Base-by-base conservation (phyloP, 176 grass and related monocot genomes). In the Oryza meridionalis region DNA sequence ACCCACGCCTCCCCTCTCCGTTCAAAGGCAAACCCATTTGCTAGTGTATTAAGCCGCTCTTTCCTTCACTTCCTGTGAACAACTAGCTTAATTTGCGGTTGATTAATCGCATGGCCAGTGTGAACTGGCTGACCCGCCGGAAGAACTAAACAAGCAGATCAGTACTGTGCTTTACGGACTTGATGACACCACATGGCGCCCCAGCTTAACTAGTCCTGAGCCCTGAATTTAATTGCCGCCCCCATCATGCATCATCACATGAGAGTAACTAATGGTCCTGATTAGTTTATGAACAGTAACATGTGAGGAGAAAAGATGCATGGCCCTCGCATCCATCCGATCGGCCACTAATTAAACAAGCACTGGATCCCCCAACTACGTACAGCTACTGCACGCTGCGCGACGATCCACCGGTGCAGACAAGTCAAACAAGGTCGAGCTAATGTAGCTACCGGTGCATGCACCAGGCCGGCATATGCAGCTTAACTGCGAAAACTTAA, bases 241-340 rank as follows among this genome's bases (percentile, higher is more conserved):
- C 70, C 69, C 58, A 62, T 61, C n/a, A 58, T 21, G n/a, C n/a
- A 24, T 33, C 31, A 9, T 70, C 83, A 90, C 88, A 84, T 75
- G 84, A 84, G 33, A 80, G 77, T 25, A 84, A 3, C 69, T 73
- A 59, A 84, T 70, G 49, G 6, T 21, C 62, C 19, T 25, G 40
- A 83, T 79, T 84, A 80, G 62, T 86, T 70, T 69, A 55, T 69
- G n/a, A 67, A 44, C 69, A 31, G 88, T 75, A 83, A 75, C 80
- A 76, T 87, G 74, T 64, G 77, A 29, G 5, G 21, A 33, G 61
- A 62, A 62, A 61, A 47, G 47, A 37, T 63, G 44, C 38, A 43
- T 43, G 38, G 13, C 61, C n/a, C 31, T 46, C 9, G 42, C 47
- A 61, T 29, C 62, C 21, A 61, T n/a, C 69, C 21, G 37, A 84